Evolutionary conservation across 345 rosid species (phyloP), one percentile per base, ranked within the genome.

Genomic region (Eucalyptus curtisii): DNA sequence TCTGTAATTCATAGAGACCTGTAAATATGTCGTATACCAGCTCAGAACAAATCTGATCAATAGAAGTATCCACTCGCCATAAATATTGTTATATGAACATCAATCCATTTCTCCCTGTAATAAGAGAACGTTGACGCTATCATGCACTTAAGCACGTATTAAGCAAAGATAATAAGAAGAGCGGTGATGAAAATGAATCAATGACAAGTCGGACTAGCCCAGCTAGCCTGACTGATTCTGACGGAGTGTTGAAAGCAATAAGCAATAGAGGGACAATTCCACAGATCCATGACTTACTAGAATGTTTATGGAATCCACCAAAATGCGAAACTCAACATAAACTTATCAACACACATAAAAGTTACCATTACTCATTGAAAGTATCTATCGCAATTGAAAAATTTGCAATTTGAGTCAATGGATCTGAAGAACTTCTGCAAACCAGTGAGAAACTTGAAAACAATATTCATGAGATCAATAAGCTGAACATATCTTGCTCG

Each of bases 1-100:
- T 92, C 99, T 95, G 88, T 97, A 97, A 91, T 98, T 97, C 99
- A 97, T 98, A 92, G 96, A 98, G 90, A 96, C 99, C 99, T 94
- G 95, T 93, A 94, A 87, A 88, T 53, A 86, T 19, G 64, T 12
- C 13, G 7, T 45, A 33, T 17, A 40, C 47, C 47, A 76, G 47
- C 82, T 76, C 14, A 3, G 27, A 76, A 76, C 30, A 11, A 40
- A 76, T 40, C 30, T 76, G 47, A 76, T 76, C 27, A 76, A 76
- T 37, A 37, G 27, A 76, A 76, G 84, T 76, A 76, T 76, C 84
- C 84, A 40, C 84, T 76, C 30, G 2, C 3, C 3, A 40, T 22
- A 76, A 76, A 76, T 37, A 76, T 40, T 3, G 2, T 20, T 71
- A 40, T 24, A 76, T 20, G 15, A 76, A 25, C 47, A 76, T 22